phyloP scores from a whole-genome alignment of 73 alveolate genomes.

The Paramecium sonneborni region DNA sequence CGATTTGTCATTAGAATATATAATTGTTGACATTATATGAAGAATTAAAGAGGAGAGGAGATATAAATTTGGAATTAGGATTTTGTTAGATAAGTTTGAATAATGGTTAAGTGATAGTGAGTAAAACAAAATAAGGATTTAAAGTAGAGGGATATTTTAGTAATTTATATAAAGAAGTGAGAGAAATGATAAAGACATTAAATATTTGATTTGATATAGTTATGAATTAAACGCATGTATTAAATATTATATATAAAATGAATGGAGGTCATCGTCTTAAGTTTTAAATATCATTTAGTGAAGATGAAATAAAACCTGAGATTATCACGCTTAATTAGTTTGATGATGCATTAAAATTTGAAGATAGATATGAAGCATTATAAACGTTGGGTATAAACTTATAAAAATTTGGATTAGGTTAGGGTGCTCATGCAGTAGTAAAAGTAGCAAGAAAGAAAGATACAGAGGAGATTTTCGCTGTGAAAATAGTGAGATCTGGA shows the following conservation, averaged over 20 bases:
- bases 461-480: slow-evolving; percentile 52
- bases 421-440: slow-evolving; percentile 66
- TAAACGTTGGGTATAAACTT: background rate
- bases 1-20: background rate
- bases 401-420: background rate
- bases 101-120: background rate
- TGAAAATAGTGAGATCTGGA: slow-evolving; percentile 63
- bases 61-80: background rate
- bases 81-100: background rate
- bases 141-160: background rate
- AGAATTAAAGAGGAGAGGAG: background rate
- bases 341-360: slow-evolving; percentile 27
- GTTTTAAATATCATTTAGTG: background rate
- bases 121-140: background rate
- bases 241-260: background rate
- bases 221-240: background rate
- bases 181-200: background rate
- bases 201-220: background rate
- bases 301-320: slow-evolving; percentile 21
- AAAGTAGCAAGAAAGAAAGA: slow-evolving; percentile 49
- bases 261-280: slow-evolving; percentile 18
- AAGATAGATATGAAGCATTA: slow-evolving; percentile 35
- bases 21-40: background rate
- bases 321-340: background rate
- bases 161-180: background rate